Conservation (phyloP, 2,329 filamentous ascomycete genomes). For the Monilinia vaccinii-corymbosi region DNA sequence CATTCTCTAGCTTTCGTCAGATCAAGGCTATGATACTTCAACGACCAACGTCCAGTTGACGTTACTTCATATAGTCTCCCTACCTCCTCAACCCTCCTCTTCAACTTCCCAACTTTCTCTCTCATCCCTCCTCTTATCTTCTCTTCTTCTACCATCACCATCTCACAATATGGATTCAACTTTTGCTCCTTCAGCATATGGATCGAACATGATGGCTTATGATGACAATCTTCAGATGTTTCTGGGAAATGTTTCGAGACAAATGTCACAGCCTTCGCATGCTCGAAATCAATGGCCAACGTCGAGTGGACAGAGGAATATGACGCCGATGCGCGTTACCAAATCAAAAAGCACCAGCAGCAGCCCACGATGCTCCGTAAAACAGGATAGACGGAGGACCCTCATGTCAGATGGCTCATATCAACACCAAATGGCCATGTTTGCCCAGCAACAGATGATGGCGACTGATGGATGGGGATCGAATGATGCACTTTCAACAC, state of each 20-base stretch:
- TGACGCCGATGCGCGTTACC: slow-evolving; percentile 46
- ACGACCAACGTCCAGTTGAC: slow-evolving; percentile 14
- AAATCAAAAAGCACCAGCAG: slow-evolving; percentile 62
- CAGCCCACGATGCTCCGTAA: slow-evolving; percentile 50
- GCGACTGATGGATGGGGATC: slow-evolving; percentile 36
- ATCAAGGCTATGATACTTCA: slow-evolving; percentile 17
- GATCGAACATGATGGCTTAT: slow-evolving; percentile 26
- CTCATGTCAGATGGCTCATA: slow-evolving; percentile 40
- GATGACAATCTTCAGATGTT: slow-evolving; percentile 34
- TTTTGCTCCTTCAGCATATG: slow-evolving; percentile 15
- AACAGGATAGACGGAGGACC: slow-evolving; percentile 45
- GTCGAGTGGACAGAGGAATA: slow-evolving; percentile 41
- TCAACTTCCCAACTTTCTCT: neutral
- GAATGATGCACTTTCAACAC: slow-evolving; percentile 26
- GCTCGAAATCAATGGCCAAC: slow-evolving; percentile 38
- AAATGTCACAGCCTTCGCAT: slow-evolving; percentile 40
- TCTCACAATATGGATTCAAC: slow-evolving; percentile 23
- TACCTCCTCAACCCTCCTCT: neutral
- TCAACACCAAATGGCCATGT: slow-evolving; percentile 21
- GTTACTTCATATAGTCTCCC: slow-evolving; percentile 6
- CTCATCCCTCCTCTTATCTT: neutral
- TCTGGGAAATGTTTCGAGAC: slow-evolving; percentile 43
- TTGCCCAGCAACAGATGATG: slow-evolving; percentile 35
- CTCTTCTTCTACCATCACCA: neutral
- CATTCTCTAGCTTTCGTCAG: slow-evolving; percentile 18